These are phyloP conservation scores for Xylaria hypoxylon DNA, from an alignment of 2,329 filamentous ascomycete species.

Conservation along the genomic window DNA sequence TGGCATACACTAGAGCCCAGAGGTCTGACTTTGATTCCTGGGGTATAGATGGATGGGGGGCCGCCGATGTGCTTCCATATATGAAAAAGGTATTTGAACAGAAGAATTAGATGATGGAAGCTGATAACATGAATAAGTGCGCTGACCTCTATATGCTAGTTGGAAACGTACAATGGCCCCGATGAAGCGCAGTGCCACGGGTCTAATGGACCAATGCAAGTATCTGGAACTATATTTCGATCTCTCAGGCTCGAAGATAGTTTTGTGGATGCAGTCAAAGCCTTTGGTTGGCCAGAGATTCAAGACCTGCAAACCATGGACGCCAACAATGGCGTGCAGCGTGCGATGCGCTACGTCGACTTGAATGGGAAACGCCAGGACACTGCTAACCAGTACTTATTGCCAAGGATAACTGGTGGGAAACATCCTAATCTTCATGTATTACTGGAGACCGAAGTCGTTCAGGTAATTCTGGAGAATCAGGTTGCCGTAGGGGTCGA, in stretches of 20 bases:
- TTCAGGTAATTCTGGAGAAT: constrained; percentile 38
- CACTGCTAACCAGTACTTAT: constrained; percentile 62
- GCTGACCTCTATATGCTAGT: constrained; percentile 43
- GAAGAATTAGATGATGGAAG: not conserved
- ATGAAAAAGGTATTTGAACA: constrained; percentile 55
- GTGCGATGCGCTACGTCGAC: constrained; percentile 38
- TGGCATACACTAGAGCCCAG: constrained; percentile 54
- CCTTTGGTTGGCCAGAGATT: constrained; percentile 64
- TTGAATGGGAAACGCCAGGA: constrained; percentile 63
- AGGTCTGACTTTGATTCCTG: constrained; percentile 49
- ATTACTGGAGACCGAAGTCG: constrained; percentile 63
- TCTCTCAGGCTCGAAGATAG: constrained; percentile 57
- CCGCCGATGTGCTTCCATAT: constrained; percentile 44
- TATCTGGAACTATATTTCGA: constrained; percentile 63
- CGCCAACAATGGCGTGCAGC: constrained; percentile 45
- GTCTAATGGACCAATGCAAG: constrained; percentile 64
- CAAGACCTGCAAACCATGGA: constrained; percentile 66
- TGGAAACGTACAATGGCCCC: constrained; percentile 67
- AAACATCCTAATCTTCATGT: constrained; percentile 64
- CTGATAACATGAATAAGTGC: not conserved
- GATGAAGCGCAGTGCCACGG: constrained; percentile 65
- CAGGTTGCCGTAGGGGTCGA: constrained; percentile 36
- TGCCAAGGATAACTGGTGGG: constrained; percentile 59
- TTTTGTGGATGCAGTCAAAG: constrained; percentile 61
- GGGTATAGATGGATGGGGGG: constrained; percentile 47